Percentiles rank a stretch among this genome's conserved stretches.
These are phyloP conservation scores for Sordariomycetes sp. DNA, from an alignment of 2,329 filamentous ascomycete genomes.

Conservation along the genomic window DNA sequence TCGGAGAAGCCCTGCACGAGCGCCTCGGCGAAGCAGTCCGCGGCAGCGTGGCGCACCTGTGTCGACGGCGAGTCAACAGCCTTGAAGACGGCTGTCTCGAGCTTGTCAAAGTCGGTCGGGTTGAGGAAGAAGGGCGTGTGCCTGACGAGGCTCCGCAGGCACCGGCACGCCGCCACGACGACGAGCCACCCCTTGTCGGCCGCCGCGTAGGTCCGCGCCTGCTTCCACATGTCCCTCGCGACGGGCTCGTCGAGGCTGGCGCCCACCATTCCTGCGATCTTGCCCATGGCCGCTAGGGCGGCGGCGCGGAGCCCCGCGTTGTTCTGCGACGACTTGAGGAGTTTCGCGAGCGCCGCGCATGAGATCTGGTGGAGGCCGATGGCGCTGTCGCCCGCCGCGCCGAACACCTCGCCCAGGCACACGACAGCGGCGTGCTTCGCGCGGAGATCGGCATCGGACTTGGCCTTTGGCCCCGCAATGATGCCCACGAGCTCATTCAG, in stretches of 20 bases:
- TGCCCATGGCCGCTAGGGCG: slow-evolving; percentile 61
- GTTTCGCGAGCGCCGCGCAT: slow-evolving; percentile 59
- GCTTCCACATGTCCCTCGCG: slow-evolving; percentile 89
- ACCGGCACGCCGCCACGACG: slow-evolving; percentile 65
- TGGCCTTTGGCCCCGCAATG: slow-evolving; percentile 53
- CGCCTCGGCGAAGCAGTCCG: slow-evolving; percentile 71
- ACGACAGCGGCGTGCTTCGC: slow-evolving; percentile 78
- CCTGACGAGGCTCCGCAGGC: slow-evolving; percentile 59
- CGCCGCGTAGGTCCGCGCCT: slow-evolving; percentile 61
- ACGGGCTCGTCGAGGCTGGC: slow-evolving; percentile 70
- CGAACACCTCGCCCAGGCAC: slow-evolving; percentile 81
- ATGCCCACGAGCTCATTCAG: slow-evolving; percentile 76
- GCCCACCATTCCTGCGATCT: slow-evolving; percentile 63
- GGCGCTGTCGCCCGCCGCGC: slow-evolving; percentile 84
- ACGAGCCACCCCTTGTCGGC: slow-evolving; percentile 76
- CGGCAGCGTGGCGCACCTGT: slow-evolving; percentile 71
- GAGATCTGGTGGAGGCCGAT: slow-evolving; percentile 69
- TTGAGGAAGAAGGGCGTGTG: slow-evolving; percentile 77
- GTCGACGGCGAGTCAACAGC: slow-evolving; percentile 66
- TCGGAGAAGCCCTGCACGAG: slow-evolving; percentile 56
- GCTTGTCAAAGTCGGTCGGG: slow-evolving; percentile 75
- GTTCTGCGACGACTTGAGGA: slow-evolving; percentile 64
- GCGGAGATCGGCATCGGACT: slow-evolving; percentile 61
- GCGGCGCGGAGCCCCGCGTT: slow-evolving; percentile 75
- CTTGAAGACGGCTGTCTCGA: slow-evolving; percentile 75